Base-by-base conservation (phyloP, 2,329 filamentous ascomycete species). In the Alternaria rosae region DNA sequence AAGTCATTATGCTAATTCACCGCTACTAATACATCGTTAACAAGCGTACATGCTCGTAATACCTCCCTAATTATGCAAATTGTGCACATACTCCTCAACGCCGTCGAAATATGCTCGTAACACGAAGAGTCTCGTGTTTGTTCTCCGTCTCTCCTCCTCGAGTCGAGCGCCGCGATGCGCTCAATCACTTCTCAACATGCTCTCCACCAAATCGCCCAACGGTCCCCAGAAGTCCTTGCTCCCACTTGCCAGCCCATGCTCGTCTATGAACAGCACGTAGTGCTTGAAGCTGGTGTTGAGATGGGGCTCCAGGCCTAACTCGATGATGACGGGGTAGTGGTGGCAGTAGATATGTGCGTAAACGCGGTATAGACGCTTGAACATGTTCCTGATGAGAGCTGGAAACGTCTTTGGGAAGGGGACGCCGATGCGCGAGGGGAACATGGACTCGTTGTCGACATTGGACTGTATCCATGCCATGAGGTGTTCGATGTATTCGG, bases 221-320 rank as follows among this genome's bases (percentile, higher is more conserved):
- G 95, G 95, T 1, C 95, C 95, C 91, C 94, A 99, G 83, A 94
- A 99, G 80, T 99, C 95, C 81, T 97, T 94, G 60, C 79, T 80
- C 53, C 94, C 95, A 75, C 89, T 96, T 26, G 93, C 93, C 70
- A 99, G 83, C 70, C 88, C 89, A 82, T 98, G 95, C 85, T 99
- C 96, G 79, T 99, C 94, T 71, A 99, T 93, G 81, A 99, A 99
- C 61, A 99, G 87, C 65, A 99, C 95, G 77, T 98, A 99, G 82
- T 99, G 95, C 86, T 99, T 99, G 88, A 99, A 99, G 82, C 93
- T 97, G 13, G 95, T 99, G 82, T 99, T 99, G 69, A 99, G 87
- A 81, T 99, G 95, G 45, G 96, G 94, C 82, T 99, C 95, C 61
- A 99, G 87, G 21, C 95, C 95, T 41, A 99, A 87, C 78, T 97